Conservation (phyloP, 1,284 basidiomycete species). For the Phellopilus nigrolimitatus region DNA sequence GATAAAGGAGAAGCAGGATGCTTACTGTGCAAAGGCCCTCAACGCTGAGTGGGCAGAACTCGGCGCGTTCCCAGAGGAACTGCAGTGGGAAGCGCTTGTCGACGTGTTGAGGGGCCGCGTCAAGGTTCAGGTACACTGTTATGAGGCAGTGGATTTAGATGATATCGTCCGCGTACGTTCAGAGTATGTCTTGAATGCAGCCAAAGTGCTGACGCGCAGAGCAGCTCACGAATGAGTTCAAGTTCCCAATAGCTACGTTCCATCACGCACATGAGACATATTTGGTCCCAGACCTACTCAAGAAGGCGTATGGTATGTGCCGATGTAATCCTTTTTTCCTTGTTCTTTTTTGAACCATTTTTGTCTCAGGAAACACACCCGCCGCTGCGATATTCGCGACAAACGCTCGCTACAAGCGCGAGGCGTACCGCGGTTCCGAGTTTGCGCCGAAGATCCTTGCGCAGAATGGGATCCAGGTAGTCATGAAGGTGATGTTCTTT, state of each 20-base stretch:
- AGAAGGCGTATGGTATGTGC: conserved; percentile 58
- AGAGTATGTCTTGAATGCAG: not conserved
- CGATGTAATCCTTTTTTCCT: not conserved
- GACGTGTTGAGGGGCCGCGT: conserved; percentile 80
- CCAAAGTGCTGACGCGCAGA: not conserved
- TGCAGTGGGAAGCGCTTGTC: conserved; percentile 83
- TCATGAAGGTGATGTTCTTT: conserved; percentile 75
- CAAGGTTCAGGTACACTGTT: conserved; percentile 79
- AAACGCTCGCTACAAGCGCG: conserved; percentile 72
- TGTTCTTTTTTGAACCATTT: not conserved
- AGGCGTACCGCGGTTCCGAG: conserved; percentile 81
- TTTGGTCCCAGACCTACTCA: conserved; percentile 70
- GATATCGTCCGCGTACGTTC: conserved; percentile 63
- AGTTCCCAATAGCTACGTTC: conserved; percentile 70
- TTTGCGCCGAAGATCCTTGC: conserved; percentile 81
- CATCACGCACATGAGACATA: conserved; percentile 82
- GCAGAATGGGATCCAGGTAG: conserved; percentile 69
- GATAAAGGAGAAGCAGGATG: conserved; percentile 72
- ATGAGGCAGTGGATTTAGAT: conserved; percentile 77
- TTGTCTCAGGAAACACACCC: conserved; percentile 46
- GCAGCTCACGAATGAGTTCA: conserved; percentile 76
- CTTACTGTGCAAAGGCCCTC: conserved; percentile 57
- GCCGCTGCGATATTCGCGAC: conserved; percentile 76
- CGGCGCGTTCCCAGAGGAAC: conserved; percentile 67
- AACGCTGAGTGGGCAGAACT: conserved; percentile 56